phyloP scores from a whole-genome alignment of 2,329 filamentous ascomycete genomes.

The Venturia asperata region DNA sequence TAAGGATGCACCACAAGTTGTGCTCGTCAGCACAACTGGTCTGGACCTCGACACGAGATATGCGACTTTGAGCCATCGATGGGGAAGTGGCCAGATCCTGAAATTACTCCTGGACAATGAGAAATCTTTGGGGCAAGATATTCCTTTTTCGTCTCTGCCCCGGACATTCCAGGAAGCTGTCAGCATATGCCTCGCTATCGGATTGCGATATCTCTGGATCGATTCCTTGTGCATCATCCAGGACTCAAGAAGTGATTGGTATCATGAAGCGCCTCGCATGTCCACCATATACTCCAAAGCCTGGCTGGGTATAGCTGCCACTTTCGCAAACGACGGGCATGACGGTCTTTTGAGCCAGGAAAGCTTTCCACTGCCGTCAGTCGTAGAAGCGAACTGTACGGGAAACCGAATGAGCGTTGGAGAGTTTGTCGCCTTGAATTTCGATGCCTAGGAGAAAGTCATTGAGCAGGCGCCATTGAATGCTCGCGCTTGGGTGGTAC shows the following conservation, averaged over 20 bases:
- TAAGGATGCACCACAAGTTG: neutral
- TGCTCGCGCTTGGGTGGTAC: neutral
- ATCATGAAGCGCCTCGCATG: neutral
- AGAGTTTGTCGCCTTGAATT: neutral
- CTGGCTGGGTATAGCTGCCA: neutral
- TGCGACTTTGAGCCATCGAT: slow-evolving; percentile 3
- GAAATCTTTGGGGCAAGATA: neutral
- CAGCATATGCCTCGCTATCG: neutral
- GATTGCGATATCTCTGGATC: slow-evolving; percentile 5
- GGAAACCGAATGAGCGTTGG: neutral
- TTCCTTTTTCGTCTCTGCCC: slow-evolving; percentile 1
- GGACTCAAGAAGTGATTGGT: neutral
- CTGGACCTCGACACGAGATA: neutral
- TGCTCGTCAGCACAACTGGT: neutral
- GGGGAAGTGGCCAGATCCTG: neutral
- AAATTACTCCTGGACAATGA: neutral
- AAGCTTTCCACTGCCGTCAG: neutral
- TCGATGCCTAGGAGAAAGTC: neutral
- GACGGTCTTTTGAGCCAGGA: neutral
- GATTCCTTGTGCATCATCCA: slow-evolving; percentile 15
- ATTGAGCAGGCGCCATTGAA: neutral
- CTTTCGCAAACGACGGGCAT: neutral
- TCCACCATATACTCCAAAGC: neutral
- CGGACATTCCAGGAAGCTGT: slow-evolving; percentile 10
- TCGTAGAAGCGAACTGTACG: neutral